Evolutionary conservation across 805 yeast species (phyloP), one percentile per base, ranked within the genome.

Genomic region (Yamadazyma kitorensis): DNA sequence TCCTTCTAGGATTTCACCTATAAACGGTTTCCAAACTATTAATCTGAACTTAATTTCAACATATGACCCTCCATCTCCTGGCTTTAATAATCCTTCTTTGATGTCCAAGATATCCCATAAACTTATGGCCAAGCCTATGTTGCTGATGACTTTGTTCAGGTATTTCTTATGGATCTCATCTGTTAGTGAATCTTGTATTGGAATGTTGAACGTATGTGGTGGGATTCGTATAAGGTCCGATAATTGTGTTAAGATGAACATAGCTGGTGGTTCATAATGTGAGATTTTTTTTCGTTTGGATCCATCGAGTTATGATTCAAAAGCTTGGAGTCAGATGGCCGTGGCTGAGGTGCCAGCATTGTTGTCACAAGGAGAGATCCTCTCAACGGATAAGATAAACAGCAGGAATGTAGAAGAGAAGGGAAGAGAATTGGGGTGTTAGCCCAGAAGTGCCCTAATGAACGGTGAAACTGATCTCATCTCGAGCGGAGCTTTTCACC

Each of bases 11-110:
- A 91, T 77, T 55, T 93, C 98, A 7, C 98, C 98, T 1, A 86
- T 80, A 58, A 91, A 91, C 0, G 98, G 98, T 45, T 89, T 84
- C 72, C 93, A 93, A 2, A 91, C 81, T 7, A 89, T 67, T 29
- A 83, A 69, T 33, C 97, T 64, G 52, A 88, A 86, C 36, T 68
- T 73, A 13, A 82, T 85, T 43, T 81, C 83, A 25, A 86, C 79
- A 49, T 72, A 89, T 4, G 87, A 72, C 2, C 89, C 87, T 6
- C 98, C 98, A 59, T 93, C 98, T 6, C 98, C 98, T 1, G 96
- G 96, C 49, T 80, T 83, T 40, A 93, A 68, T 44, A 86, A 70
- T 4, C 98, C 98, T 48, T 93, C 98, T 31, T 85, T 86, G 17
- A 84, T 79, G n/a, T 72, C 73, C 28, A 80, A 60, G 4, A 93